These are phyloP conservation scores for Poa pratensis DNA, from an alignment of 176 grass and related monocot species.

Conservation along the genomic window DNA sequence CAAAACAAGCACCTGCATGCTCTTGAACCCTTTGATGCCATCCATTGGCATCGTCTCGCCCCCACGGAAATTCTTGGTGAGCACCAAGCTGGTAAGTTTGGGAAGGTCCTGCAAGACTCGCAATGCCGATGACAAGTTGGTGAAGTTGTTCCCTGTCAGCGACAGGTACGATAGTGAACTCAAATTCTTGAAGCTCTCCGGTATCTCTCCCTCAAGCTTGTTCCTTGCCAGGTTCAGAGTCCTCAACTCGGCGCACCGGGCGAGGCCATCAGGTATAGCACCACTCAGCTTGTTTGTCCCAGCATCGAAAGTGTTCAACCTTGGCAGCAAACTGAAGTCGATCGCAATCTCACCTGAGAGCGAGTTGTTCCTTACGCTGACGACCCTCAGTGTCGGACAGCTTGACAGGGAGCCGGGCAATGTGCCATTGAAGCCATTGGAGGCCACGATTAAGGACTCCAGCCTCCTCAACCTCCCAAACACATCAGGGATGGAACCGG, in stretches of 20 bases:
- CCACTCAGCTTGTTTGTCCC: conserved; percentile 72
- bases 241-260: conserved; percentile 53
- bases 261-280: conserved; percentile 55
- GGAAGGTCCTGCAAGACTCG: conserved; percentile 78
- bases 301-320: conserved; percentile 67
- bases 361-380: conserved; percentile 82
- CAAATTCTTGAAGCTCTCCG: conserved; percentile 66
- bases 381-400: conserved; percentile 49
- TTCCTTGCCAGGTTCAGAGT: conserved; percentile 87
- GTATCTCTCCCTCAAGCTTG: conserved; percentile 68
- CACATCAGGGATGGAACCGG: conserved; percentile 66
- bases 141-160: conserved; percentile 76
- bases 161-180: conserved; percentile 66
- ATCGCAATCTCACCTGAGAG: conserved; percentile 57
- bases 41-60: conserved; percentile 67
- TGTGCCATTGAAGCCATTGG: conserved; percentile 61
- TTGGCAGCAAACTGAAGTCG: conserved; percentile 51
- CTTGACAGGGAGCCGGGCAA: conserved; percentile 71
- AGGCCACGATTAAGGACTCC: conserved; percentile 52
- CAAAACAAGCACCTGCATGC: conserved; percentile 77
- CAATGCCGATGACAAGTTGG: conserved; percentile 63
- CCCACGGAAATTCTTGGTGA: conserved; percentile 80
- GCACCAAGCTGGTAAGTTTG: conserved; percentile 67
- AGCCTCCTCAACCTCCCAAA: conserved; percentile 67
- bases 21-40: conserved; percentile 74